A percentile compares a stretch with the other conserved stretches of the same genome.
Evolutionary conservation across 371 early-diverging fungal genomes (phyloP).

Genomic region (Thermomucor indicae-seudaticae): DNA sequence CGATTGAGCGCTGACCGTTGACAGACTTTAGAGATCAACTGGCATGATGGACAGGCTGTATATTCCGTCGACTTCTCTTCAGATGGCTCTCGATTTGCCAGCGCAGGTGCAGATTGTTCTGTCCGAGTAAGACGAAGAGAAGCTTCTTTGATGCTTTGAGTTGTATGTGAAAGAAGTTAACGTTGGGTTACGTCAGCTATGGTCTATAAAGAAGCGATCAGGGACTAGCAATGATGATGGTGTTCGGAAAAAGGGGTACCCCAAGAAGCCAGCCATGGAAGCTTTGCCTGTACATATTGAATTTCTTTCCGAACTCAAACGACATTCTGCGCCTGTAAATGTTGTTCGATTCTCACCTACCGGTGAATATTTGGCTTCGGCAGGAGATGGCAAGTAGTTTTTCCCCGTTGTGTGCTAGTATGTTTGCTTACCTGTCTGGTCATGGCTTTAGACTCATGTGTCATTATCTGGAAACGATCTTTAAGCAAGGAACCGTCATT

Average conservation of each 20-base stretch:
- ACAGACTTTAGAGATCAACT: slow-evolving; percentile 83
- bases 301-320: slow-evolving; percentile 78
- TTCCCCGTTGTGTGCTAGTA: too few species aligned
- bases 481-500: slow-evolving; percentile 24
- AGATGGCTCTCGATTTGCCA: slow-evolving; percentile 69
- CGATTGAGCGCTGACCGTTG: too few species aligned
- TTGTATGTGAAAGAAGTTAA: background rate
- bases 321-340: slow-evolving; percentile 90
- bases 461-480: slow-evolving; percentile 80
- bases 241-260: background rate
- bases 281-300: slow-evolving; percentile 61
- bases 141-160: too few species aligned
- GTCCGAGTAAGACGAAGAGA: slow-evolving; percentile 64
- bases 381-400: slow-evolving; percentile 86
- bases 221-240: slow-evolving; percentile 7
- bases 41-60: slow-evolving; percentile 92
- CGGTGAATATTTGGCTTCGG: slow-evolving; percentile 78
- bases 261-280: slow-evolving; percentile 9
- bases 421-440: too few species aligned
- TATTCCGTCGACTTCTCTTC: slow-evolving; percentile 91
- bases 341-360: slow-evolving; percentile 89
- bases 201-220: slow-evolving; percentile 46
- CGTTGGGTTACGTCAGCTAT: slow-evolving; percentile 49
- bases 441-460: slow-evolving; percentile 75
- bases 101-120: slow-evolving; percentile 88